phyloP scores from a whole-genome alignment of 1,284 basidiomycete genomes.

The Vanrija sp. region DNA sequence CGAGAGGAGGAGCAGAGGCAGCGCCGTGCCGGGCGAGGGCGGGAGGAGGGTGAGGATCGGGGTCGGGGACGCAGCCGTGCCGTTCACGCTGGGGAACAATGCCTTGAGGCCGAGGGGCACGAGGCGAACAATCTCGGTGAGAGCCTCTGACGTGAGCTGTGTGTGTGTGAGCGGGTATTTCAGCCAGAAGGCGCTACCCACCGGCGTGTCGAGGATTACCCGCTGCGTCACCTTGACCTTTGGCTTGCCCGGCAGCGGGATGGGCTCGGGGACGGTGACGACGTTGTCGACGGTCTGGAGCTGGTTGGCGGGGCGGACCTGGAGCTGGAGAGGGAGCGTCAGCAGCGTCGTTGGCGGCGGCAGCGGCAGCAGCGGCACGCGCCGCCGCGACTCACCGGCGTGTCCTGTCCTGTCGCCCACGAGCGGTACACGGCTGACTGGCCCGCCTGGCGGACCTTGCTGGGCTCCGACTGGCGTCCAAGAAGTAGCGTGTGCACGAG shows the following conservation, averaged over 20 bases:
- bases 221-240: conserved; percentile 14
- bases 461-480: conserved; percentile 45
- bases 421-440: conserved; percentile 44
- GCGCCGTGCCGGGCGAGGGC: conserved; percentile 27
- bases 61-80: conserved; percentile 11
- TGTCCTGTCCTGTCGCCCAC: conserved; percentile 48
- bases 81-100: conserved; percentile 30
- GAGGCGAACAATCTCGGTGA: conserved; percentile 34
- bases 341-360: neutral
- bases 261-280: conserved; percentile 13
- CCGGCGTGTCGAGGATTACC: conserved; percentile 38
- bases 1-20: conserved; percentile 39
- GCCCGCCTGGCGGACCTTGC: conserved; percentile 35
- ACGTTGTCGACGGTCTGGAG: conserved; percentile 42
- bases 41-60: conserved; percentile 35
- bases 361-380: neutral
- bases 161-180: neutral
- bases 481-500: conserved; percentile 49
- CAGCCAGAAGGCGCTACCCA: too few relatives aligned
- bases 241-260: conserved; percentile 10
- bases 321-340: conserved; percentile 24
- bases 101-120: conserved; percentile 34
- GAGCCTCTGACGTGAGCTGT: conserved; percentile 25
- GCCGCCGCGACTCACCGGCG: conserved; percentile 33
- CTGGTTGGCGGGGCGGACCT: conserved; percentile 40